Evolutionary conservation across 805 yeast genomes (phyloP).

Genomic region (Candida vaughaniae): DNA sequence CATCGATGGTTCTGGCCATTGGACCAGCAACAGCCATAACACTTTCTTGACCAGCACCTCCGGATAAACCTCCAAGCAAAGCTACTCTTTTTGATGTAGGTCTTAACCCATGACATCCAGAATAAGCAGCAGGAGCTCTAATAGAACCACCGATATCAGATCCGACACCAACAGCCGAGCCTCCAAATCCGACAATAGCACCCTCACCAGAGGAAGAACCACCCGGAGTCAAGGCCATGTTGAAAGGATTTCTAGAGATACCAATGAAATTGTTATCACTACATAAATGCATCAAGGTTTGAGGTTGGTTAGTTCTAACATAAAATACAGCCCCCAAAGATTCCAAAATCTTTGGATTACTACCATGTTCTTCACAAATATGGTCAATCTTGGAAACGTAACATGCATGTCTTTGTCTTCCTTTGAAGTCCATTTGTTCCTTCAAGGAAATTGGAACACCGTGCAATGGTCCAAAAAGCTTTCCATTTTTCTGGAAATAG

Average conservation of each 20-base stretch:
- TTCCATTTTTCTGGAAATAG: constrained; percentile 44
- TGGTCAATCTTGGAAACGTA: constrained; percentile 36
- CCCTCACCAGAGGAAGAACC: constrained; percentile 49
- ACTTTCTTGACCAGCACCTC: constrained; percentile 64
- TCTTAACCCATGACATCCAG: constrained; percentile 42
- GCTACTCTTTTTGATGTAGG: constrained; percentile 41
- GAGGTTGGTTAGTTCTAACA: constrained; percentile 45
- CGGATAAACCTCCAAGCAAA: constrained; percentile 47
- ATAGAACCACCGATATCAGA: constrained; percentile 46
- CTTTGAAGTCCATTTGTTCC: constrained; percentile 42
- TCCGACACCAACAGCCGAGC: constrained; percentile 40
- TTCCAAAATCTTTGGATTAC: constrained; percentile 32
- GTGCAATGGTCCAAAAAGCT: constrained; percentile 59
- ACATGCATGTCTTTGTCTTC: constrained; percentile 37
- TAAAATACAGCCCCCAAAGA: constrained; percentile 44
- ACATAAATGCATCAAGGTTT: constrained; percentile 45
- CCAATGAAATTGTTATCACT: constrained; percentile 41
- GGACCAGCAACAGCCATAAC: constrained; percentile 71
- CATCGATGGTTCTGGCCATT: constrained; percentile 60
- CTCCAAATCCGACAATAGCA: constrained; percentile 41
- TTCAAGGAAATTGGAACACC: constrained; percentile 67
- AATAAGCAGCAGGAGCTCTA: constrained; percentile 43
- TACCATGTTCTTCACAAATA: constrained; percentile 28
- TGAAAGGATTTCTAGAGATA: constrained; percentile 36
- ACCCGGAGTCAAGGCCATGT: constrained; percentile 39